Base-by-base conservation (phyloP, 1,284 basidiomycete species). In the Leccinum pallidistipes region DNA sequence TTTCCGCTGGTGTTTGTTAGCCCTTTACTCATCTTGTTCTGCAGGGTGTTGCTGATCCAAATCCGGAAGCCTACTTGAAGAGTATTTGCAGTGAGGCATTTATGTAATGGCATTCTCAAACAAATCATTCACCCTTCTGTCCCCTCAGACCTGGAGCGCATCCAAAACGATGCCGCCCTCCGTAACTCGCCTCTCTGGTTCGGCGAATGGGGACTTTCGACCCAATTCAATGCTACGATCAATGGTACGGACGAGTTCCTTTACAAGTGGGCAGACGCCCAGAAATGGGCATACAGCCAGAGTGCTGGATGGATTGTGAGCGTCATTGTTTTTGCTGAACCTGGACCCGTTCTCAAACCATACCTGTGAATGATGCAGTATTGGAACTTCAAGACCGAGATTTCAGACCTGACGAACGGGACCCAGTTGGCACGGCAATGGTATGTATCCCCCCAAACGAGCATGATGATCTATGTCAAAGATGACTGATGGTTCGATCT, bases 331-430 rank as follows among this genome's bases (percentile, higher is more conserved):
- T 32, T 50, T 55, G 21, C 21, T 27, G 43, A 40, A 38, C 7
- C 21, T 24, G 24, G n/a, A 14, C 7, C 2, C 38, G 10, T 38
- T 32, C 12, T 49, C 38, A 34, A 51, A 29, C 16, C 3, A 14
- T 55, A 24, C 11, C 4, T 18, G 78, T 83, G 27, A 34, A 21
- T 45, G 43, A 45, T 21, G 3, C 21, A 90, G 87, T 91, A 86
- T 76, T 92, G 90, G 90, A 91, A 84, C 73, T 91, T 91, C 77
- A 88, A 88, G 68, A 79, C 86, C 12, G 90, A 91, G 70, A 80
- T 76, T 43, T 87, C 86, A 2, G 61, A 62, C 1, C 57, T 75
- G 47, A 83, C 85, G 0, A 63, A 65, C 11, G 71, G 71, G 3
- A 76, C 84, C 79, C 82, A 84, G 62, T 72, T 80, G 21, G 79